Evolutionary conservation across 2,329 filamentous ascomycete genomes (phyloP).

Genomic region (Cladosporium oxysporum): DNA sequence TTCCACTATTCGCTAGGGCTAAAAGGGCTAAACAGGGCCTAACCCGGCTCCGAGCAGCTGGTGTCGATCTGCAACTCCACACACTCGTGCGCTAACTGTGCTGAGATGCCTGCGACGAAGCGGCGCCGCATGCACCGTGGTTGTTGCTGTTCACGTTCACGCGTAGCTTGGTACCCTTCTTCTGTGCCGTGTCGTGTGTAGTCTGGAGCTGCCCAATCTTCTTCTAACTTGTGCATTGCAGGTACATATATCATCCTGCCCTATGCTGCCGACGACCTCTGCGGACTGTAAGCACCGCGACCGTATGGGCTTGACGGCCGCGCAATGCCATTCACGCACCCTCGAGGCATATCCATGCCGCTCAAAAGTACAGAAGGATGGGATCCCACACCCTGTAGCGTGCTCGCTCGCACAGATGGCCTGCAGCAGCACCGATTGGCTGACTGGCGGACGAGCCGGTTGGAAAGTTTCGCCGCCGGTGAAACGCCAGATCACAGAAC

Average conservation of each 20-base stretch:
- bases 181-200: background rate
- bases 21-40: background rate
- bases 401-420: background rate
- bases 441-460: background rate
- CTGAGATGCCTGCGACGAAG: background rate
- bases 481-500: background rate
- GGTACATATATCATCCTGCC: background rate
- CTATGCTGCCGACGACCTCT: background rate
- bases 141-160: background rate
- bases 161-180: background rate
- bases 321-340: background rate
- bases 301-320: background rate
- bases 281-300: slow-evolving; percentile 6
- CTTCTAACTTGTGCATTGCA: slow-evolving; percentile 14
- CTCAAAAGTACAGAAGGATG: background rate
- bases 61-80: slow-evolving; percentile 11
- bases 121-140: background rate
- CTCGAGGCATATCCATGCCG: background rate
- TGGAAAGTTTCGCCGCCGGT: slow-evolving; percentile 9
- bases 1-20: background rate
- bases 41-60: slow-evolving; percentile 7
- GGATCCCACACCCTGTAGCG: background rate
- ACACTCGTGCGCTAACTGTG: background rate
- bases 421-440: background rate
- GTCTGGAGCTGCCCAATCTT: background rate